Percentiles rank a stretch among this genome's conserved stretches.
These are phyloP conservation scores for Neonectria neomacrospora DNA, from an alignment of 2,329 filamentous ascomycete genomes.

Conservation along the genomic window DNA sequence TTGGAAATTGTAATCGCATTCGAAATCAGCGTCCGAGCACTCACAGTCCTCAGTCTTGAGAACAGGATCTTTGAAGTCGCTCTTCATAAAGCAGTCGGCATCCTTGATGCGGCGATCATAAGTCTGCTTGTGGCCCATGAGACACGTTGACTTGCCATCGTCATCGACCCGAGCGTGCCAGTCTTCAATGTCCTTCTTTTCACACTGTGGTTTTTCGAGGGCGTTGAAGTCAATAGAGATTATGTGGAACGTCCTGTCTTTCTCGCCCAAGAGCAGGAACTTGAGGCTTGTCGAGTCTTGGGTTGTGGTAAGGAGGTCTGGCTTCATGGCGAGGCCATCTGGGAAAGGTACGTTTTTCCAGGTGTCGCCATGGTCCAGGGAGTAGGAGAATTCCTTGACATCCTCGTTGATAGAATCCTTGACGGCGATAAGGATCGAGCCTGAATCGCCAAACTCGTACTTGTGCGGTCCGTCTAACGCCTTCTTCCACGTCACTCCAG, in stretches of 20 bases:
- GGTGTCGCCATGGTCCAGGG: slow-evolving; percentile 86
- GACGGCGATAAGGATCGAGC: slow-evolving; percentile 87
- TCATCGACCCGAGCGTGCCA: slow-evolving; percentile 88
- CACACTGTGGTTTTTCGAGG: slow-evolving; percentile 83
- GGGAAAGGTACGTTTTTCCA: slow-evolving; percentile 82
- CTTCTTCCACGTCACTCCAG: slow-evolving; percentile 84
- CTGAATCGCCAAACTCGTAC: slow-evolving; percentile 95
- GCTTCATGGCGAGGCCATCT: slow-evolving; percentile 72
- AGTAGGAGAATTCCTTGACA: slow-evolving; percentile 73
- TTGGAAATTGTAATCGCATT: slow-evolving; percentile 95
- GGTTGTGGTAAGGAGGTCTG: slow-evolving; percentile 83
- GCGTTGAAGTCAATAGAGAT: slow-evolving; percentile 86
- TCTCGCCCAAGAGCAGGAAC: slow-evolving; percentile 80
- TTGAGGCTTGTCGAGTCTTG: slow-evolving; percentile 93
- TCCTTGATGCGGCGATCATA: slow-evolving; percentile 87
- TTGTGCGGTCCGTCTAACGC: slow-evolving; percentile 85
- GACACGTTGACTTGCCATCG: slow-evolving; percentile 82
- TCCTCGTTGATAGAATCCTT: slow-evolving; percentile 75
- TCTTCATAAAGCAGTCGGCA: slow-evolving; percentile 87
- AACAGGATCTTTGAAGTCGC: slow-evolving; percentile 82
- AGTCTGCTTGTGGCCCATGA: slow-evolving; percentile 96
- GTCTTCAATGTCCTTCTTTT: slow-evolving; percentile 80
- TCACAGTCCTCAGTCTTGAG: slow-evolving; percentile 79
- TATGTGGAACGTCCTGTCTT: slow-evolving; percentile 68
- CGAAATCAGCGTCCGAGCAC: slow-evolving; percentile 87